phyloP scores from a whole-genome alignment of 306 rosid genomes.

The Dryas alaskensis region DNA sequence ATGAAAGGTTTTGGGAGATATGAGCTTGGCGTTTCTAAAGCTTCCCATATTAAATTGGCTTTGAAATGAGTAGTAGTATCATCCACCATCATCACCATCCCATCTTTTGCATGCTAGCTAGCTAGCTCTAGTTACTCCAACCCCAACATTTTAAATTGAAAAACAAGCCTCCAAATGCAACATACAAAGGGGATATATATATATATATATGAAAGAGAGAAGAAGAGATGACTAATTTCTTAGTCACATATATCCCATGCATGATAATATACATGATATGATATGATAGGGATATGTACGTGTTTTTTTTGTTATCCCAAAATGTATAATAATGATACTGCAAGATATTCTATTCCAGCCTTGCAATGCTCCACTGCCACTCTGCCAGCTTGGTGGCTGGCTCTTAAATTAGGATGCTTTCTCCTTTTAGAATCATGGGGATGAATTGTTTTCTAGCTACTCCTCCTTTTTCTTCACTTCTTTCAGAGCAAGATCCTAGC shows the following conservation, averaged over 20 bases:
- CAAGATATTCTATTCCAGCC: constrained; percentile 41
- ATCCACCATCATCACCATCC: constrained; percentile 33
- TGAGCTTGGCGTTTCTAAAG: constrained; percentile 50
- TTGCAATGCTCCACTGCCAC: constrained; percentile 70
- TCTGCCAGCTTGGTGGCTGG: constrained; percentile 29
- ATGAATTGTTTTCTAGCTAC: constrained; percentile 23
- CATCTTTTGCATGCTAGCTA: not conserved
- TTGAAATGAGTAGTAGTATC: constrained; percentile 33
- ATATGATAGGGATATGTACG: constrained; percentile 29
- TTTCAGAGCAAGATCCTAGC: constrained; percentile 23
- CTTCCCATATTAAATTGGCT: constrained; percentile 26
- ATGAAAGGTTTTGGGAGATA: constrained; percentile 56
- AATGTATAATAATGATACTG: too few species aligned
- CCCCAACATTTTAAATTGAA: too few species aligned
- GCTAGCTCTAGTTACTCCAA: not conserved
- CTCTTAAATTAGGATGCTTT: constrained; percentile 18
- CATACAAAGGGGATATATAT: constrained; percentile 21
- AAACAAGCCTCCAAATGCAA: constrained; percentile 34
- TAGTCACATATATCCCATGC: constrained; percentile 36
- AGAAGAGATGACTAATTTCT: too few species aligned
- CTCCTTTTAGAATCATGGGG: constrained; percentile 42
- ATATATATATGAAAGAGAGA: constrained; percentile 5
- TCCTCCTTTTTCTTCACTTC: not conserved
- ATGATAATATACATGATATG: constrained; percentile 32
- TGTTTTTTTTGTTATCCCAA: constrained; percentile 33